Conservation (phyloP, 2,329 filamentous ascomycete species). For the Simplicillium aogashimaense region DNA sequence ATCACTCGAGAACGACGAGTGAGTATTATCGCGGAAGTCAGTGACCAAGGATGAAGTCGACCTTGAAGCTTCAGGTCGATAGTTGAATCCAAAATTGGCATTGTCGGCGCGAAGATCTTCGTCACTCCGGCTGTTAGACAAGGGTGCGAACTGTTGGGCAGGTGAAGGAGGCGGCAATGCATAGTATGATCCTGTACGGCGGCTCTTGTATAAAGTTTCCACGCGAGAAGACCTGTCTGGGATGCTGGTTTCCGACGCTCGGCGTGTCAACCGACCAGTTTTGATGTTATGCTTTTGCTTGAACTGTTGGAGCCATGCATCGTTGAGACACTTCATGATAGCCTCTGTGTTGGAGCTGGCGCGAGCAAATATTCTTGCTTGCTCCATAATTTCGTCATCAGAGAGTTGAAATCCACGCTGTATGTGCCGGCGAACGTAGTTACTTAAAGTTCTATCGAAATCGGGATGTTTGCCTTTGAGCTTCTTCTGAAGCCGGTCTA, state of each 20-base stretch:
- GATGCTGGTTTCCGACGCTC: slow-evolving; percentile 57
- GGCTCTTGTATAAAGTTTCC: too few species aligned
- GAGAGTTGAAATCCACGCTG: slow-evolving; percentile 64
- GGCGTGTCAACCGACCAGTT: slow-evolving; percentile 38
- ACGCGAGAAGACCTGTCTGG: too few species aligned
- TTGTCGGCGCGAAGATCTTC: slow-evolving; percentile 44
- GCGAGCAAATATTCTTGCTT: slow-evolving; percentile 71
- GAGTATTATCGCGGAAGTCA: slow-evolving; percentile 13
- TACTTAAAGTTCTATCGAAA: slow-evolving; percentile 81
- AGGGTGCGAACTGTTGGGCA: slow-evolving; percentile 52
- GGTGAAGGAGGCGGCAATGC: slow-evolving; percentile 63
- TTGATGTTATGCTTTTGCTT: slow-evolving; percentile 71
- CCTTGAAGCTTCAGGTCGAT: slow-evolving; percentile 22
- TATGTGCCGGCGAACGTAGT: slow-evolving; percentile 77
- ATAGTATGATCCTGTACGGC: too few species aligned
- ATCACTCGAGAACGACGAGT: slow-evolving; percentile 60
- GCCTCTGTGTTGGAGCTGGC: slow-evolving; percentile 59
- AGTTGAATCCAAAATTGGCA: slow-evolving; percentile 21
- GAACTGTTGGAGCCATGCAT: slow-evolving; percentile 87
- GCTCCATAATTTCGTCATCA: slow-evolving; percentile 76
- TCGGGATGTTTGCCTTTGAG: slow-evolving; percentile 79
- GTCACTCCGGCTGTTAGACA: slow-evolving; percentile 60
- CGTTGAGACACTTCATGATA: slow-evolving; percentile 60
- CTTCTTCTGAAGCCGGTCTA: slow-evolving; percentile 26
- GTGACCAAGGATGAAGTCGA: slow-evolving; percentile 19